These are phyloP conservation scores for Tuber borchii DNA, from an alignment of 495 filamentous ascomycete genomes.

Conservation along the genomic window DNA sequence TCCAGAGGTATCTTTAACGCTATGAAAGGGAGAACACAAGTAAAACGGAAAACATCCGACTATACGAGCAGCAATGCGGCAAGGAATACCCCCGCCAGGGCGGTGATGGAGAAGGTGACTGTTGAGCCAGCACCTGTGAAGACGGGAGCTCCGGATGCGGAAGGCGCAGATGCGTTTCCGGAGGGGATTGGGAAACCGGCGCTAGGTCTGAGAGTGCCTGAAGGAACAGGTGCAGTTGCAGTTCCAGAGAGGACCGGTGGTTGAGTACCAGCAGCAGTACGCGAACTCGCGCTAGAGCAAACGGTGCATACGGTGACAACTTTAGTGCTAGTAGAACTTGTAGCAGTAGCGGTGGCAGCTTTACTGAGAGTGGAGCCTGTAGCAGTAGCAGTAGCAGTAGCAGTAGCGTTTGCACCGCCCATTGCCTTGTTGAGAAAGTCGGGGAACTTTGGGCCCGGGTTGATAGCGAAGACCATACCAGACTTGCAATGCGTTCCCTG, in stretches of 20 bases:
- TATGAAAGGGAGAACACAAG: background rate
- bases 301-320: too few relatives aligned
- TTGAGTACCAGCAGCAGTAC: background rate
- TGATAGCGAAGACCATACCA: slow-evolving; percentile 43
- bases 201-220: background rate
- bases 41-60: background rate
- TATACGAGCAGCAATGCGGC: background rate
- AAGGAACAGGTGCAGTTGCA: background rate
- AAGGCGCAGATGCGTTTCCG: slow-evolving; percentile 13
- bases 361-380: too few relatives aligned
- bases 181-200: slow-evolving; percentile 3
- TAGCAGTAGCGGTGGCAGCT: background rate
- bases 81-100: background rate
- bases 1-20: background rate
- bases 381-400: too few relatives aligned
- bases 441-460: slow-evolving; percentile 38
- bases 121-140: slow-evolving; percentile 13
- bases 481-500: slow-evolving; percentile 30
- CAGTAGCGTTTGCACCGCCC: slow-evolving; percentile 11
- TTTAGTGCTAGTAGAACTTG: background rate
- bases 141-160: background rate
- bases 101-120: background rate
- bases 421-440: slow-evolving; percentile 35
- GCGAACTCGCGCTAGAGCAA: too few relatives aligned
- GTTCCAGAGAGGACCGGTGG: background rate